A percentile compares a stretch with the other conserved stretches of the same genome.
Conservation (phyloP, 106 monocot genomes). For the Dendrobium nobile region DNA sequence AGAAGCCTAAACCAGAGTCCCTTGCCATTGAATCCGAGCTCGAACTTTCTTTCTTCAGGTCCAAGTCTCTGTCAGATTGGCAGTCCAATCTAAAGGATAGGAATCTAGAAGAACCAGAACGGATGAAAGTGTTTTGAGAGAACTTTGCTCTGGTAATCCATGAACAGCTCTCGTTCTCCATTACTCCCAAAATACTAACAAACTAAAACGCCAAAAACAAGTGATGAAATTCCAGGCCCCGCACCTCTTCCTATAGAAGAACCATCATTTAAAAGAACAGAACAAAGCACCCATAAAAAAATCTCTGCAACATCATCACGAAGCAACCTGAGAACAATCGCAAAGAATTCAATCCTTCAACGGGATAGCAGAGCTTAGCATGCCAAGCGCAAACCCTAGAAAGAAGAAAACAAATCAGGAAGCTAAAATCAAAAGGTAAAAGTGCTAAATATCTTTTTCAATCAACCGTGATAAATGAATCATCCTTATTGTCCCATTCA, state of each 20-base stretch:
- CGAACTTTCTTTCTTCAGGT: constrained; percentile 1
- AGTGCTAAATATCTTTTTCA: not conserved
- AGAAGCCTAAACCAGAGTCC: not conserved
- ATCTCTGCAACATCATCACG: not conserved
- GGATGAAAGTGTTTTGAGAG: constrained; percentile 21
- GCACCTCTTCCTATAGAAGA: not conserved
- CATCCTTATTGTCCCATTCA: not conserved
- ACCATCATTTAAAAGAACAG: not conserved
- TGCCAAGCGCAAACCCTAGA: too few species aligned
- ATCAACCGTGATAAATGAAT: not conserved
- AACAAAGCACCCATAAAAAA: not conserved
- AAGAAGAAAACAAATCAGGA: not conserved
- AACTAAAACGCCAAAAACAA: not conserved
- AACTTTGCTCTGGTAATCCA: constrained; percentile 41
- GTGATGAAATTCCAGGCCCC: not conserved
- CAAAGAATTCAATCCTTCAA: not conserved
- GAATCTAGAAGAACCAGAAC: constrained; percentile 16
- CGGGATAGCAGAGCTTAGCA: not conserved
- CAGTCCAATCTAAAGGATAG: constrained; percentile 2
- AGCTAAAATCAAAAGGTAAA: not conserved
- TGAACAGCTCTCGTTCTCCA: constrained; percentile 41
- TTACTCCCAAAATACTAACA: not conserved
- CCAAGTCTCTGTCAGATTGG: not conserved
- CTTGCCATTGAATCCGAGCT: constrained; percentile 5
- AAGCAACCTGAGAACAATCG: not conserved